Conservation (phyloP, 768 basidiomycete genomes). For the Lentinula sp. region DNA sequence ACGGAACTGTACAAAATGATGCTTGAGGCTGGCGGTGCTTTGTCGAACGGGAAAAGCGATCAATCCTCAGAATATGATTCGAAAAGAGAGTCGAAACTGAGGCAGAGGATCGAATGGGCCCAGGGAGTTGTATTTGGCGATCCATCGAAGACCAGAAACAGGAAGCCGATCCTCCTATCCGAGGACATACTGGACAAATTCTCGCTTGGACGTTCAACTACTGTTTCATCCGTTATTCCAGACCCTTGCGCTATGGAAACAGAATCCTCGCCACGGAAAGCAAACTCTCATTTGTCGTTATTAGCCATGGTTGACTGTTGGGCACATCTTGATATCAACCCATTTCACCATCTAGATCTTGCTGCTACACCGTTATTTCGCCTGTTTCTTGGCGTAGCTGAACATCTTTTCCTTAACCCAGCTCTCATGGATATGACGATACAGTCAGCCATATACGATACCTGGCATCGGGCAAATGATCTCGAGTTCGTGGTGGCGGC, state of each 20-base stretch:
- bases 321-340: slow-evolving; percentile 81
- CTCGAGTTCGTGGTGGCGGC: slow-evolving; percentile 92
- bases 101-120: slow-evolving; percentile 68
- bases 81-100: slow-evolving; percentile 38
- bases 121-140: slow-evolving; percentile 71
- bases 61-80: slow-evolving; percentile 16
- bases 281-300: slow-evolving; percentile 83
- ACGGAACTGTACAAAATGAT: slow-evolving; percentile 96
- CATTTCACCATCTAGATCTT: slow-evolving; percentile 85
- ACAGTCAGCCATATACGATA: slow-evolving; percentile 67
- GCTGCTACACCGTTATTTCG: slow-evolving; percentile 96
- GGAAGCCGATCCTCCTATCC: slow-evolving; percentile 68
- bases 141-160: slow-evolving; percentile 17
- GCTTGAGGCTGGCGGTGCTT: slow-evolving; percentile 50
- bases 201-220: slow-evolving; percentile 50
- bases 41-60: slow-evolving; percentile 30
- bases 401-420: slow-evolving; percentile 82
- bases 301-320: slow-evolving; percentile 99
- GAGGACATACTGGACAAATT: slow-evolving; percentile 87
- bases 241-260: background rate
- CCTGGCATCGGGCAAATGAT: slow-evolving; percentile 81
- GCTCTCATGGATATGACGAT: slow-evolving; percentile 63
- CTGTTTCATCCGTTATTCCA: slow-evolving; percentile 7
- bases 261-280: slow-evolving; percentile 15
- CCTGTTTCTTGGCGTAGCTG: slow-evolving; percentile 95